Percentiles rank a stretch among this genome's conserved stretches.
Evolutionary conservation across 139 green algal species (phyloP).

Genomic region (Chlorella sp.): DNA sequence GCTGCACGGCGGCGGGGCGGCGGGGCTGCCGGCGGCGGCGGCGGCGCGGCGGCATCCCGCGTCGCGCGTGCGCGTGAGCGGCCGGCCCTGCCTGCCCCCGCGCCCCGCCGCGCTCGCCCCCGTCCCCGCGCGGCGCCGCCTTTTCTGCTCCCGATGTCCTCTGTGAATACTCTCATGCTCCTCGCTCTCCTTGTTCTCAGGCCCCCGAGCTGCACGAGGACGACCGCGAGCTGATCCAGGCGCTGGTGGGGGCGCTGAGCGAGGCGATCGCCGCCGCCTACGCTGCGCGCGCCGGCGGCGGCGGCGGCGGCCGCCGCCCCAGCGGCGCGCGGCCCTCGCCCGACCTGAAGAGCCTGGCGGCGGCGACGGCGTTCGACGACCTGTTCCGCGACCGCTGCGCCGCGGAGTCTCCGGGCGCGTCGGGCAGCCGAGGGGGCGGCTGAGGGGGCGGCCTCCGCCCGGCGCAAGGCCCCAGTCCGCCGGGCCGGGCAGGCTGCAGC

Average conservation of each 20-base stretch:
- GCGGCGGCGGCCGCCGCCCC: no score
- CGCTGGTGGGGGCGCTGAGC: conserved; percentile 17
- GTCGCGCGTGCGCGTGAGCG: not conserved
- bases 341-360: conserved; percentile 22
- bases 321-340: not conserved
- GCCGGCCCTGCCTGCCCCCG: no score
- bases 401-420: conserved; percentile 7
- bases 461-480: no score
- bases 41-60: not conserved
- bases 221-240: conserved; percentile 16
- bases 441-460: no score
- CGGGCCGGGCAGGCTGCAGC: no score
- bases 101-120: no score
- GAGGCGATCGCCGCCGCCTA: conserved; percentile 14
- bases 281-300: no score
- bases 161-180: not conserved
- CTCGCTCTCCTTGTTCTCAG: not conserved
- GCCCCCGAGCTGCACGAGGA: not conserved
- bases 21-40: no score
- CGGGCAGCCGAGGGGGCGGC: no score
- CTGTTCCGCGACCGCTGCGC: conserved; percentile 8
- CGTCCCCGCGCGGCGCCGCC: no score
- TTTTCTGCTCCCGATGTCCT: no score
- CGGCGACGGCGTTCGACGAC: conserved; percentile 39
- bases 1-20: not conserved